Percentiles rank a stretch among this genome's conserved stretches.
These are phyloP conservation scores for Eutypella sp. DNA, from an alignment of 2,329 filamentous ascomycete species.

Conservation along the genomic window DNA sequence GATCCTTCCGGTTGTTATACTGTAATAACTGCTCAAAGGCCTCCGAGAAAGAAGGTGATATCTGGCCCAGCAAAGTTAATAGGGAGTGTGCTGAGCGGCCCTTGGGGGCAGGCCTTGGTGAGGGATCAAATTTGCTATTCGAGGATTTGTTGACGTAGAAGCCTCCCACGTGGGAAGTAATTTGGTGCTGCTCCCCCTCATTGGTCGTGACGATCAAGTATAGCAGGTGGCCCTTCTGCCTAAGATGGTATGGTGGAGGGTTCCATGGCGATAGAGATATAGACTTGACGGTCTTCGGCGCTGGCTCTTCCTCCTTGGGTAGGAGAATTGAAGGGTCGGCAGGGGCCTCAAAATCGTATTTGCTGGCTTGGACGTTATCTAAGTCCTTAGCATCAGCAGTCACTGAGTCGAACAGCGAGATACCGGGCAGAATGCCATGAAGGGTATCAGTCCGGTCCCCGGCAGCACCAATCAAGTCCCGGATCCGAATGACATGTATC, in stretches of 20 bases:
- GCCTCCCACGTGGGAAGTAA: conserved; percentile 88
- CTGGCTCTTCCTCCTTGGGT: conserved; percentile 58
- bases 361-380: conserved; percentile 34
- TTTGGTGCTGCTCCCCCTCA: conserved; percentile 90
- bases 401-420: conserved; percentile 82
- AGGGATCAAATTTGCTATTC: conserved; percentile 91
- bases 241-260: conserved; percentile 84
- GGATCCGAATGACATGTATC: conserved; percentile 84
- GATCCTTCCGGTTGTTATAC: conserved; percentile 78
- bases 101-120: conserved; percentile 74
- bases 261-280: conserved; percentile 93
- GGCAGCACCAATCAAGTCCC: conserved; percentile 89
- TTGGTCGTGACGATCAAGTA: conserved; percentile 87
- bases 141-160: conserved; percentile 98
- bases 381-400: conserved; percentile 37
- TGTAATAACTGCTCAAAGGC: conserved; percentile 77
- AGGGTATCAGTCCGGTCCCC: conserved; percentile 83
- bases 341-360: conserved; percentile 70
- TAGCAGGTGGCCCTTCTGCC: conserved; percentile 86
- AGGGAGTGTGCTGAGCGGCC: conserved; percentile 78
- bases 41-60: conserved; percentile 78
- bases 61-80: conserved; percentile 67
- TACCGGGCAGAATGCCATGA: conserved; percentile 78
- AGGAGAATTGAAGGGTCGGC: conserved; percentile 68
- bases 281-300: conserved; percentile 87